Evolutionary conservation across 352 stramenopile genomes (phyloP).

Genomic region (Albugo candida): DNA sequence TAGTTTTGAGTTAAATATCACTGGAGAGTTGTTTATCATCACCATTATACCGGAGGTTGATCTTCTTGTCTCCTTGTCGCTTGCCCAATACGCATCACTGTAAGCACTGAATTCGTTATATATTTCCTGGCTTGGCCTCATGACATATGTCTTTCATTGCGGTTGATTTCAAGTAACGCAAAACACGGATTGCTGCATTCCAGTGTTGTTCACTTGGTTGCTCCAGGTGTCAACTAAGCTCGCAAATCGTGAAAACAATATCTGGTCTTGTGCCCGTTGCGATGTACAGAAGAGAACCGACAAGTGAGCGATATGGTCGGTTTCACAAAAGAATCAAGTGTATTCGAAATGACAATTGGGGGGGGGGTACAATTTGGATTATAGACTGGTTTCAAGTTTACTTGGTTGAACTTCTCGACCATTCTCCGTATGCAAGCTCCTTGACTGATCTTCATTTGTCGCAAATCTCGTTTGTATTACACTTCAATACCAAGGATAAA

Average conservation of each 20-base stretch:
- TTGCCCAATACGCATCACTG: constrained; percentile 9
- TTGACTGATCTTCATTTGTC: constrained; percentile 9
- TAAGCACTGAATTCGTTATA: constrained; percentile 1
- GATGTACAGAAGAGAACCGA: neutral
- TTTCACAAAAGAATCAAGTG: too few species aligned
- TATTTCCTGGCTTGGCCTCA: neutral
- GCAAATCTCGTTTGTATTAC: constrained; percentile 1
- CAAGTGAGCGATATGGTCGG: too few species aligned
- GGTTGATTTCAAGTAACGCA: neutral
- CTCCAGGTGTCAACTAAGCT: neutral
- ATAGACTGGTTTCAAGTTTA: neutral
- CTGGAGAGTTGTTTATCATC: constrained; percentile 6
- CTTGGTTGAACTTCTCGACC: neutral
- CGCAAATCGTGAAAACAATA: neutral
- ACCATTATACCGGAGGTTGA: constrained; percentile 8
- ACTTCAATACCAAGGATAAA: constrained; percentile 14
- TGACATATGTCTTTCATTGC: constrained; percentile 2
- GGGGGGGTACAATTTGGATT: neutral
- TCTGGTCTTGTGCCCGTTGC: neutral
- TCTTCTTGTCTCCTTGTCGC: constrained; percentile 6
- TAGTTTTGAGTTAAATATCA: constrained; percentile 6
- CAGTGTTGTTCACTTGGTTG: neutral
- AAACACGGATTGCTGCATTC: neutral
- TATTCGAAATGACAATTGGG: neutral
- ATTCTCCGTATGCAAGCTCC: constrained; percentile 11